Base-by-base conservation (phyloP, 108 stramenopile genomes). In the Parietichytrium sp. region DNA sequence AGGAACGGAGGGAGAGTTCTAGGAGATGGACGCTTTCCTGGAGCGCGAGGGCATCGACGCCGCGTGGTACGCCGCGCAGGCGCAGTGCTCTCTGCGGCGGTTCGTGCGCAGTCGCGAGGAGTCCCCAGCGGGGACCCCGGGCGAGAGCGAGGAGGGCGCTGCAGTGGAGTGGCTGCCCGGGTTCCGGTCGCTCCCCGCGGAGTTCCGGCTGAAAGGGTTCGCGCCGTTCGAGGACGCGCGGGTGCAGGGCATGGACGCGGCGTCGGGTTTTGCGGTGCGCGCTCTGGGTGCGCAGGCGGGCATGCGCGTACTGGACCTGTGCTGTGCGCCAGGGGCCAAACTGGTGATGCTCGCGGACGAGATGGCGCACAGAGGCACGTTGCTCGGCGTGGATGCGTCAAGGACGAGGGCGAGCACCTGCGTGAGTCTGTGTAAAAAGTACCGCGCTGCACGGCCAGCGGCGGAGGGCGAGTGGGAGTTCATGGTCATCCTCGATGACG, bases 311-410 rank as follows among this genome's bases (percentile, higher is more conserved):
- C 83, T 96, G 47, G 96, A 96, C 87, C 80, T 96, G 45, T 96
- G 96, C 78, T 94, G 93, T 79, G 90, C 90, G 53, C 96, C 96
- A 8, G 94, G 96, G 20, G 82, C 92, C 13, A 96, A 96, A 81
- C 82, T 94, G 3, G 92, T 92, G 72, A 86, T 86, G 78, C 87
- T 96, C 42, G 90, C 91, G 0, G 96, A 96, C 82, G 47, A 84
- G 84, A 31, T 85, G 79, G 52, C 36, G 0, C 48, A 10, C 26
- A 4, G 1, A 0, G 80, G 55, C 15, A 6, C n/a, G 15, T 83
- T 93, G 23, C 84, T 91, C 18, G 94, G 93, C 7, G 94, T 96
- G 10, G 96, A 96, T 81, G 80, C 92, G 47, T 91, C 90, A 47
- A 83, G 85, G 49, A 30, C 55, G 47, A 84, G 96, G 79, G 86